Evolutionary conservation across 345 rosid species (phyloP).

Genomic region (Salix dunnii): DNA sequence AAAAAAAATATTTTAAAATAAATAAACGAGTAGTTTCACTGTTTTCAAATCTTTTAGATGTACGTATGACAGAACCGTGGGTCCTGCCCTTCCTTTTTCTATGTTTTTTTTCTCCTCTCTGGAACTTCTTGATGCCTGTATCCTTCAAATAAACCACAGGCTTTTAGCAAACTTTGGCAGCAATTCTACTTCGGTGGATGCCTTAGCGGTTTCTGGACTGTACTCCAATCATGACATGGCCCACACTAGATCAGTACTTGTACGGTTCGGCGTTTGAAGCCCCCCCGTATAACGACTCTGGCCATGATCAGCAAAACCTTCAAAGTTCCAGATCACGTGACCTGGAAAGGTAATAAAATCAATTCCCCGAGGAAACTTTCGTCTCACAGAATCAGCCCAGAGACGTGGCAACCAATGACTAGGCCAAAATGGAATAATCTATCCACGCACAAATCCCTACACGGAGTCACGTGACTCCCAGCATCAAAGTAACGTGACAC

Average conservation of each 20-base stretch:
- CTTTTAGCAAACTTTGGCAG: neutral
- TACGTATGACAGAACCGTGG: too few relatives aligned
- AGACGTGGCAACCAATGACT: slow-evolving; percentile 28
- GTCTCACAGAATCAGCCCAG: neutral
- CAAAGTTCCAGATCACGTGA: neutral
- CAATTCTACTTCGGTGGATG: neutral
- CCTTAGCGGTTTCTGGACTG: neutral
- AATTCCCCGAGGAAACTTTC: slow-evolving; percentile 10
- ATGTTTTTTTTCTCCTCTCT: too few relatives aligned
- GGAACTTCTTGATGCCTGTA: neutral
- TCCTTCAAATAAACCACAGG: neutral
- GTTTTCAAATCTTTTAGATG: too few relatives aligned
- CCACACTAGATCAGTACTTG: neutral
- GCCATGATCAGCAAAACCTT: neutral
- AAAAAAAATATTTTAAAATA: too few relatives aligned
- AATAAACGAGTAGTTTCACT: too few relatives aligned
- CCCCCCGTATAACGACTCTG: slow-evolving; percentile 2
- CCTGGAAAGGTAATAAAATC: neutral
- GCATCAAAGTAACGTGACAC: neutral
- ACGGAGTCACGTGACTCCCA: slow-evolving; percentile 52
- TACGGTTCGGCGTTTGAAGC: slow-evolving; percentile 10
- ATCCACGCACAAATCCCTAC: slow-evolving; percentile 29
- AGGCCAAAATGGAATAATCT: neutral
- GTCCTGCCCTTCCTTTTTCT: too few relatives aligned
- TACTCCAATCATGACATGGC: neutral